Percentiles rank a stretch among this genome's conserved stretches.
phyloP scores from a whole-genome alignment of 2,329 filamentous ascomycete species.

The Talaromyces pinophilus region DNA sequence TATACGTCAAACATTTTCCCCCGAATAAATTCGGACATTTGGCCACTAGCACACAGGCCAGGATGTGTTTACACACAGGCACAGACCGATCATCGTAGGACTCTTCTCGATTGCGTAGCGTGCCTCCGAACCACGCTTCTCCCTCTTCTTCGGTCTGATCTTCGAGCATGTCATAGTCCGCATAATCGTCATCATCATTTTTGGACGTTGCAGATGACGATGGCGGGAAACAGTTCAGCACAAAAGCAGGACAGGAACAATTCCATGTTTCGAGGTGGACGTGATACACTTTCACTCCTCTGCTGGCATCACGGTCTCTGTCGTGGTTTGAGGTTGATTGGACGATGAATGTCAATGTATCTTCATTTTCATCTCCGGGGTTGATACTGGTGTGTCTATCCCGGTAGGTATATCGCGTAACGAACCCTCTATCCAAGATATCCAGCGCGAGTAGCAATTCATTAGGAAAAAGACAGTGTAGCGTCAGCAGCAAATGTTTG shows the following conservation, averaged over 20 bases:
- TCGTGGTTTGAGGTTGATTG: conserved; percentile 53
- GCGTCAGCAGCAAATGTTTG: conserved; percentile 67
- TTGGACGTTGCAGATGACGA: not conserved
- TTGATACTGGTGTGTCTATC: conserved; percentile 15
- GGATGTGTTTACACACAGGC: conserved; percentile 78
- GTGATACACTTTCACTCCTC: conserved; percentile 57
- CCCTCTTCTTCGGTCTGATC: not conserved
- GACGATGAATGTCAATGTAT: conserved; percentile 59
- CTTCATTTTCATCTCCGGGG: not conserved
- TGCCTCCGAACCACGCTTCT: conserved; percentile 40
- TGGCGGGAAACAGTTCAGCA: conserved; percentile 65
- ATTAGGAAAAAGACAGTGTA: conserved; percentile 82
- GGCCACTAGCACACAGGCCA: conserved; percentile 77
- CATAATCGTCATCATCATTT: not conserved
- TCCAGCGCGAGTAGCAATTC: conserved; percentile 83
- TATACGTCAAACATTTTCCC: conserved; percentile 50
- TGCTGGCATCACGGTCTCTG: not conserved
- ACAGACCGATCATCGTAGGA: conserved; percentile 23
- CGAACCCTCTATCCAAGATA: conserved; percentile 75
- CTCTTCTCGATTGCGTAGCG: conserved; percentile 28
- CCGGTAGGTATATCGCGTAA: conserved; percentile 56
- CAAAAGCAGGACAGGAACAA: conserved; percentile 85
- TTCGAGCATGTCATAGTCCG: not conserved
- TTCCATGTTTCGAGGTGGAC: conserved; percentile 78
- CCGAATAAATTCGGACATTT: conserved; percentile 62